Evolutionary conservation across 805 yeast genomes (phyloP).

Genomic region (Hanseniaspora guilliermondii): DNA sequence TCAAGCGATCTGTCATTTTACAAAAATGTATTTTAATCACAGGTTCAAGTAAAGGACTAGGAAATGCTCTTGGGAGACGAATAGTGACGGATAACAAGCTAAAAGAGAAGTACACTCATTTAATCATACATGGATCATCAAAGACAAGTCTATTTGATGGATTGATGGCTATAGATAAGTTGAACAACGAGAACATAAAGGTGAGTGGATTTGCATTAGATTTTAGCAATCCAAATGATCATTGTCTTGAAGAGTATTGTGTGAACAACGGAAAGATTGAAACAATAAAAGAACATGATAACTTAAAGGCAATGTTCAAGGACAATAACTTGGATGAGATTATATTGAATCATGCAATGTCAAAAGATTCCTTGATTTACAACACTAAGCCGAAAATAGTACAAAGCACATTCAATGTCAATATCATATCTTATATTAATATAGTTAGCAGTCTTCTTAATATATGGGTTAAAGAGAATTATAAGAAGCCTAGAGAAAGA

Average conservation of each 20-base stretch:
- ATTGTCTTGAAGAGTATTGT: not conserved
- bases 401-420: not conserved
- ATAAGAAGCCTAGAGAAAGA: not conserved
- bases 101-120: not conserved
- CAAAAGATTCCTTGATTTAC: constrained; percentile 1
- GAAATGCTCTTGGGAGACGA: constrained; percentile 25
- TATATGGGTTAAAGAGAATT: not conserved
- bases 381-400: not conserved
- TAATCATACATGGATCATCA: constrained; percentile 8
- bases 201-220: constrained; percentile 1
- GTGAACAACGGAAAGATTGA: not conserved
- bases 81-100: not conserved
- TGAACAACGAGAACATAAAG: not conserved
- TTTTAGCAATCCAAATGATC: not conserved
- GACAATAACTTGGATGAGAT: not conserved
- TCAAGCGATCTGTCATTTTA: not conserved
- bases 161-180: not conserved
- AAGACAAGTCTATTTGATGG: not conserved
- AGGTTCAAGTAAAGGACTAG: constrained; percentile 36
- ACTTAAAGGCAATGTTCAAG: not conserved
- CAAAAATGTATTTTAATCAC: constrained; percentile 24
- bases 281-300: not conserved
- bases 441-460: not conserved
- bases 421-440: not conserved
- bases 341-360: constrained; percentile 5